Evolutionary conservation across 2,329 filamentous ascomycete genomes (phyloP).

Genomic region (Parascedosporium putredinis): DNA sequence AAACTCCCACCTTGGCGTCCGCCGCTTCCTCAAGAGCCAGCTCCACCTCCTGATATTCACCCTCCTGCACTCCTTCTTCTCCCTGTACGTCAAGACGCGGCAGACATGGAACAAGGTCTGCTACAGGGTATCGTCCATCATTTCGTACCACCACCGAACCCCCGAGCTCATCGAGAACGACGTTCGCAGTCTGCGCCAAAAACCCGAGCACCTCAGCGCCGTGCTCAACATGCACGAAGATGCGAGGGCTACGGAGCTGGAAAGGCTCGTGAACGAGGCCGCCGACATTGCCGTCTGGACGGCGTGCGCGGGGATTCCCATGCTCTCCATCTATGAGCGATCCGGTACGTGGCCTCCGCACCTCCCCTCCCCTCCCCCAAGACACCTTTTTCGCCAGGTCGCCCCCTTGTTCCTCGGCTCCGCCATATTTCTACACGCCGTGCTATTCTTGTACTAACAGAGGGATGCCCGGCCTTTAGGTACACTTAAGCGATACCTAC

Average conservation of each 20-base stretch:
- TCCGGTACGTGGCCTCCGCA: constrained; percentile 51
- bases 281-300: constrained; percentile 92
- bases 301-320: constrained; percentile 75
- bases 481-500: constrained; percentile 77
- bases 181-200: constrained; percentile 59
- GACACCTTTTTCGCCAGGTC: too few relatives aligned
- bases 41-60: constrained; percentile 58
- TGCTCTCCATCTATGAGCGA: constrained; percentile 84
- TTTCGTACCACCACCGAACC: constrained; percentile 92
- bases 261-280: constrained; percentile 78
- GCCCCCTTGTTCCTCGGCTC: too few relatives aligned
- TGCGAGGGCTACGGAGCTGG: constrained; percentile 59
- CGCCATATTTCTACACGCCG: too few relatives aligned
- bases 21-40: constrained; percentile 50
- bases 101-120: constrained; percentile 69
- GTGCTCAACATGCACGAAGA: constrained; percentile 67
- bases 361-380: background rate
- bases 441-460: background rate
- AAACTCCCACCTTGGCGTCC: constrained; percentile 42
- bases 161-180: constrained; percentile 87
- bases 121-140: constrained; percentile 67
- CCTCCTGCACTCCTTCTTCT: constrained; percentile 71
- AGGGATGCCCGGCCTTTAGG: constrained; percentile 37
- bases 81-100: constrained; percentile 73
- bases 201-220: constrained; percentile 81